Evolutionary conservation across 2,329 filamentous ascomycete genomes (phyloP).

Genomic region (Pestalotiopsis sp.): DNA sequence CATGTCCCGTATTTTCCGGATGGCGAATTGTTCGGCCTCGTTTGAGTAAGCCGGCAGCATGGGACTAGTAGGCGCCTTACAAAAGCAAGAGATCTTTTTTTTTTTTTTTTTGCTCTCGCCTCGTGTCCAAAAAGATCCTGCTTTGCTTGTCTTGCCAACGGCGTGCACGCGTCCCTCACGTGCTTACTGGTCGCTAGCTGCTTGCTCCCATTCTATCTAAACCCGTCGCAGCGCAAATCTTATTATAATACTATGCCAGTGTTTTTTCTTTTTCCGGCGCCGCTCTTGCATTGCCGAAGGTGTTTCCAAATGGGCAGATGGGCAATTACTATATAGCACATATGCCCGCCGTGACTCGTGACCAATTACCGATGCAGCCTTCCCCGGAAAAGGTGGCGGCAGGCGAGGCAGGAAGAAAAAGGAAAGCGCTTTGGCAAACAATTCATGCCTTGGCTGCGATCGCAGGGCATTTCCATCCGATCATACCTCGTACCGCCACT

Average conservation of each 20-base stretch:
- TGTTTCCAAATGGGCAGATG: neutral
- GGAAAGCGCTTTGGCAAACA: neutral
- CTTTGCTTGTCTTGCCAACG: neutral
- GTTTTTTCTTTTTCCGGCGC: neutral
- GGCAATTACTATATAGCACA: neutral
- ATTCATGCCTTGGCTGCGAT: too few relatives aligned
- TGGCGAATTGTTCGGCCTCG: too few relatives aligned
- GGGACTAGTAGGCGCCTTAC: too few relatives aligned
- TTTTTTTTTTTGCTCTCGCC: too few relatives aligned
- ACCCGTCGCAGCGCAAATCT: neutral
- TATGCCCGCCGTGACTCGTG: neutral
- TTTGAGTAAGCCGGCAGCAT: too few relatives aligned
- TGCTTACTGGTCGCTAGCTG: neutral
- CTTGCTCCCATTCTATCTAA: neutral
- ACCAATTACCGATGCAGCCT: neutral
- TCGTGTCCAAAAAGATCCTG: too few relatives aligned
- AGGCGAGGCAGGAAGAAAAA: neutral
- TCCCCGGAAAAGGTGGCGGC: neutral
- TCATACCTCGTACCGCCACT: neutral
- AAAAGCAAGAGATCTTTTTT: neutral
- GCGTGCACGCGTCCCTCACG: neutral
- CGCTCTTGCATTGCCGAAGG: neutral
- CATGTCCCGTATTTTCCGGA: too few relatives aligned
- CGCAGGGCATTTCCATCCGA: neutral
- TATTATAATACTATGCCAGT: neutral